Conservation (phyloP, 768 basidiomycete species). For the Crepidotus variabilis region DNA sequence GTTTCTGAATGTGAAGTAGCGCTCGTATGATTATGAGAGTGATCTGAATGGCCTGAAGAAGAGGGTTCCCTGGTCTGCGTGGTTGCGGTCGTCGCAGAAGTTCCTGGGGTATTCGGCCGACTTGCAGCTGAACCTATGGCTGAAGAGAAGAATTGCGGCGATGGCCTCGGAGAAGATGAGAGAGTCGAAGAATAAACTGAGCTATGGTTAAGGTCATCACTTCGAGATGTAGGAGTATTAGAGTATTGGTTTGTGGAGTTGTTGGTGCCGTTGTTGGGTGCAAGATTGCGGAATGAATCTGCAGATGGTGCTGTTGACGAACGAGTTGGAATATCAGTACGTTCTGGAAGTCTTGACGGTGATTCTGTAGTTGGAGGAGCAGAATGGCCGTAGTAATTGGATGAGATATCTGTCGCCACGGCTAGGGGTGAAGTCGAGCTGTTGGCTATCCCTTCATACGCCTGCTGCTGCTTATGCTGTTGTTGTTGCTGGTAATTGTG, state of each 20-base stretch:
- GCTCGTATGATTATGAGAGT: slow-evolving; percentile 42
- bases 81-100: slow-evolving; percentile 23
- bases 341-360: slow-evolving; percentile 28
- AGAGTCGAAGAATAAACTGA: slow-evolving; percentile 21
- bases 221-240: slow-evolving; percentile 49
- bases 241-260: slow-evolving; percentile 13
- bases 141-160: slow-evolving; percentile 43
- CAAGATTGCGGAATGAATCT: slow-evolving; percentile 50
- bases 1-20: slow-evolving; percentile 36
- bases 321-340: slow-evolving; percentile 54
- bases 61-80: slow-evolving; percentile 39
- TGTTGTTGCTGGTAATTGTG: slow-evolving; percentile 13
- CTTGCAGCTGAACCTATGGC: slow-evolving; percentile 26
- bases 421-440: slow-evolving; percentile 15
- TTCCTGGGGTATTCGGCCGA: slow-evolving; percentile 57
- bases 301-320: slow-evolving; percentile 59
- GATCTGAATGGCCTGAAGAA: slow-evolving; percentile 51
- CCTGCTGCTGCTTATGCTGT: slow-evolving; percentile 4
- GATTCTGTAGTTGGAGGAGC: slow-evolving; percentile 1
- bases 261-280: slow-evolving; percentile 16
- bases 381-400: slow-evolving; percentile 4
- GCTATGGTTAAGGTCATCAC: slow-evolving; percentile 69
- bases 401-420: slow-evolving; percentile 18
- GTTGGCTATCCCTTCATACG: neutral
- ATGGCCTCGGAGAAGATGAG: slow-evolving; percentile 37